Base-by-base conservation (phyloP, 306 rosid species). In the Datisca glomerata region DNA sequence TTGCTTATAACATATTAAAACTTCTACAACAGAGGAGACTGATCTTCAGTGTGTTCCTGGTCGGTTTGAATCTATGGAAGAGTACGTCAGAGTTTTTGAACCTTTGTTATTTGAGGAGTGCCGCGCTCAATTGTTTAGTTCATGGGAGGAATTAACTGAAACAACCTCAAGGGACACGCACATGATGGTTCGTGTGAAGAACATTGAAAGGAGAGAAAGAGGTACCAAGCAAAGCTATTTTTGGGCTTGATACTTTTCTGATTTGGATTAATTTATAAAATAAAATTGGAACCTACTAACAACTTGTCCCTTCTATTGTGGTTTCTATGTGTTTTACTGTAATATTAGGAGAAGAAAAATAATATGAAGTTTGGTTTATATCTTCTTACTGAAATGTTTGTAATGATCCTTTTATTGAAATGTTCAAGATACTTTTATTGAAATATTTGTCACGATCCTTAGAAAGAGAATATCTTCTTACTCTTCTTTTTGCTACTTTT, bases 51-150 rank as follows among this genome's bases (percentile, higher is more conserved):
- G 86, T 49, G 93, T 89, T 47, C 95, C 98, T 35, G 98, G 85
- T 41, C 78, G 54, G 43, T 89, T 89, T 77, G 98, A 80, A 63
- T 89, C 95, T 3, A 70, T 77, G 43, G 98, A 89, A 74, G 95
- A 80, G 71, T 89, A 89, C 69, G 68, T 72, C 33, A 67, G 64
- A 71, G 91, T 89, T 48, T 89, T 89, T 61, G 98, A 89, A 68
- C 98, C 98, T 55, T 71, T 89, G 70, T 85, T 89, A 56, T 89
- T 89, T 66, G 98, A 89, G 76, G 98, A 89, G 63, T 89, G 98
- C 43, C 81, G 95, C 32, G 98, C 98, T 53, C 98, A 89, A 56
- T 93, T 89, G 27, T 89, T 80, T 64, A 89, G 95, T 57, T 74
- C 95, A 0, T 89, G 98, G 98, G 98, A 89, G 61, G 98, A 89